These are phyloP conservation scores for Tetracentron sinense DNA, from an alignment of 164 flowering plant genomes.

Conservation along the genomic window DNA sequence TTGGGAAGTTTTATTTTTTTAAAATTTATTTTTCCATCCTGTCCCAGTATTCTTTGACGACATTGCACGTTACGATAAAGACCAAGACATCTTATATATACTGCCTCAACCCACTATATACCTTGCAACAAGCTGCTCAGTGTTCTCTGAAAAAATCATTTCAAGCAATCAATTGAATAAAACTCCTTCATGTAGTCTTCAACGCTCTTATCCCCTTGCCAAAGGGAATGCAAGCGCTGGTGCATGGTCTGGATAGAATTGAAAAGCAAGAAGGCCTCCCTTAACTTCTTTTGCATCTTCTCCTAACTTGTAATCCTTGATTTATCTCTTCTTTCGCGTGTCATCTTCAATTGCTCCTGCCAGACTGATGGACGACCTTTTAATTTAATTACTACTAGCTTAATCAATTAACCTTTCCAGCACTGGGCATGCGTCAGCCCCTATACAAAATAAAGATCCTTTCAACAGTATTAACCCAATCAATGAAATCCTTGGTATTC, in stretches of 20 bases:
- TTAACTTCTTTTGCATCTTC: conserved; percentile 3
- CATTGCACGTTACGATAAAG: neutral
- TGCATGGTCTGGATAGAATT: neutral
- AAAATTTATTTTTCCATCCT: too few relatives aligned
- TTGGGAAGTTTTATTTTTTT: too few relatives aligned
- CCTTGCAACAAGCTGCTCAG: neutral
- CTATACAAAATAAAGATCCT: too few relatives aligned
- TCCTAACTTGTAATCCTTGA: neutral
- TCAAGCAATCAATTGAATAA: neutral
- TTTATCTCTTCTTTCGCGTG: neutral
- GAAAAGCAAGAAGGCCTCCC: neutral
- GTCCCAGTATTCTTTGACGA: neutral
- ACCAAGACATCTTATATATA: neutral
- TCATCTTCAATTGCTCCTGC: conserved; percentile 4
- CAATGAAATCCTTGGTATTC: conserved; percentile 3
- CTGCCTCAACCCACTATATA: neutral
- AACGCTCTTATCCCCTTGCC: neutral
- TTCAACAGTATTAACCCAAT: conserved; percentile 6
- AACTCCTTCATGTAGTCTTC: neutral
- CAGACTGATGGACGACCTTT: neutral
- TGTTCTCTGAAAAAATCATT: neutral
- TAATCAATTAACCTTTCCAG: neutral
- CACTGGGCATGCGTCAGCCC: too few relatives aligned
- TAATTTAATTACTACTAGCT: neutral
- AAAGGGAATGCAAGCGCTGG: neutral